These are phyloP conservation scores for Sugiyamaella castrensis DNA, from an alignment of 1,139 yeast genomes.

Conservation along the genomic window DNA sequence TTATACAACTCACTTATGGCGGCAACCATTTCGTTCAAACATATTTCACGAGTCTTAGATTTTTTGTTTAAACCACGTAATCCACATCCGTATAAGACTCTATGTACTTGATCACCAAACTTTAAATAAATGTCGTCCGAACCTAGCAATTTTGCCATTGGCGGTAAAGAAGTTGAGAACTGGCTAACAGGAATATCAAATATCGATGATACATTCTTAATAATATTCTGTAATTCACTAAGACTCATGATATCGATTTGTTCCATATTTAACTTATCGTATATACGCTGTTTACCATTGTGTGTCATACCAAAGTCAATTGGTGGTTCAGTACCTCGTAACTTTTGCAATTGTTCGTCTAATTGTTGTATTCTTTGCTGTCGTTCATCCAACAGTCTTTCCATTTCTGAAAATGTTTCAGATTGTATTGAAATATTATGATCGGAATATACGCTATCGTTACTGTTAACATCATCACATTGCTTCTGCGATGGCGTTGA, in stretches of 20 bases:
- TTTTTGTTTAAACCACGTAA: constrained; percentile 1
- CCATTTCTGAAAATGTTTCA: no score
- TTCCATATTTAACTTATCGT: constrained; percentile 26
- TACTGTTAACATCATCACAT: no score
- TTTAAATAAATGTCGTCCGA: constrained; percentile 32
- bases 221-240: constrained; percentile 33
- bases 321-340: no score
- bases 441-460: no score
- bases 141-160: constrained; percentile 30
- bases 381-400: no score
- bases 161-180: constrained; percentile 32
- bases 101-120: constrained; percentile 34
- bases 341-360: no score
- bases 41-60: constrained; percentile 3
- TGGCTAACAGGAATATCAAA: constrained; percentile 36
- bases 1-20: background rate
- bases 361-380: no score
- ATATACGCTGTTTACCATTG: no score
- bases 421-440: no score
- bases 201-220: constrained; percentile 30
- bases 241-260: constrained; percentile 29
- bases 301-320: no score
- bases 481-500: no score
- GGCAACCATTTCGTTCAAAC: constrained; percentile 13
- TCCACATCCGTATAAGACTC: constrained; percentile 23